Base-by-base conservation (phyloP, 768 basidiomycete genomes). In the Podaxis sp. region DNA sequence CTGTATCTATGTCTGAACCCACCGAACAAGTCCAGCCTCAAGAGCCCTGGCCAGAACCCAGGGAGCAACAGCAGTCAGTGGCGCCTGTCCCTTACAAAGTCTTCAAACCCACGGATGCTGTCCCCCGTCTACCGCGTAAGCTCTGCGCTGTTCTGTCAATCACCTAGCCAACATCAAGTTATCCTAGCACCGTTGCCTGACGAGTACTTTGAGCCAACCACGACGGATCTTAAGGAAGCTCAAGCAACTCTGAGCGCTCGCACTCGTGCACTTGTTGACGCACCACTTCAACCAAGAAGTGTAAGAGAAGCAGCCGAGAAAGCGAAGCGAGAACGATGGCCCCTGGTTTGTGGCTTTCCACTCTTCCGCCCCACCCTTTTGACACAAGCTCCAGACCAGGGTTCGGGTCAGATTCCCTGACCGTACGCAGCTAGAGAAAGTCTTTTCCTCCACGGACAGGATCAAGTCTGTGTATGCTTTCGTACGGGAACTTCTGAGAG, bases 381-480 rank as follows among this genome's bases (percentile, higher is more conserved):
- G 36, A 55, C 38, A 9, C 48, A 47, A 16, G 37, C 21, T 13
- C 65, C 27, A 95, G 91, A 92, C 91, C 1, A 89, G 81, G 2
- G 90, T 96, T 65, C 85, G 94, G 18, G 73, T 96, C 64, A 83
- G 82, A 66, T 96, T 95, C 73, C 76, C 85, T 21, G 91, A 95
- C 72, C 82, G 89, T 51, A 91, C 86, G 1, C 87, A 89, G 68
- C 78, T 96, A 13, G 93, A 96, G 74, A 87, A 84, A 65, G 73
- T 74, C 0, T 95, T 95, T 68, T 79, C 85, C 2, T 94, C 93
- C 5, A 82, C 82, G 3, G 84, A 86, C 72, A 94, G 90, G 71
- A 92, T 96, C 54, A 82, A 83, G 53, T 79, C 88, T 2, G 84
- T 96, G 7, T 95, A 96, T 69, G 90, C 89, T 9, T 95, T 95